These are phyloP conservation scores for Rhizopus sp. DNA, from an alignment of 371 early-diverging fungal species.

Conservation along the genomic window DNA sequence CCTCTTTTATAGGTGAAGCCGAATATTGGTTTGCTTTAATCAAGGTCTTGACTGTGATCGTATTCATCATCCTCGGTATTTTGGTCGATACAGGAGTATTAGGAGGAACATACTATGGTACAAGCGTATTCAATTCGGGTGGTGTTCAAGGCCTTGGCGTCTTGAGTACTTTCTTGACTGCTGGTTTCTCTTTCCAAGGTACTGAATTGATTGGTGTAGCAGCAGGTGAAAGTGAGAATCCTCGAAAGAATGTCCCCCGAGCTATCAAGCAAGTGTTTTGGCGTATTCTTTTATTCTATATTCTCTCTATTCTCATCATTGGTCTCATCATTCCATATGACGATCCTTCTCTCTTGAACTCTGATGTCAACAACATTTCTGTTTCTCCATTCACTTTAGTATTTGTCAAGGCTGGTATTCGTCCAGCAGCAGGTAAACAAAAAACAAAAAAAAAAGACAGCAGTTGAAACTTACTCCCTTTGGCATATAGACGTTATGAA, in stretches of 20 bases:
- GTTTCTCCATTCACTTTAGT: constrained; percentile 73
- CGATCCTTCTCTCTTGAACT: constrained; percentile 53
- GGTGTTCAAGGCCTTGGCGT: constrained; percentile 41
- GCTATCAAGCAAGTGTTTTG: constrained; percentile 45
- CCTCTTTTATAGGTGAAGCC: constrained; percentile 32
- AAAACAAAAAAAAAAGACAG: not conserved
- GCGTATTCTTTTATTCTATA: constrained; percentile 70
- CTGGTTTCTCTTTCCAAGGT: constrained; percentile 91
- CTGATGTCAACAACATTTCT: constrained; percentile 47
- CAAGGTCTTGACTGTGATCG: constrained; percentile 65
- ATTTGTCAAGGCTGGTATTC: constrained; percentile 57
- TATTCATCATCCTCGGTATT: constrained; percentile 71
- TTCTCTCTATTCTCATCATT: constrained; percentile 65
- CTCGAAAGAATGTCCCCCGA: constrained; percentile 65
- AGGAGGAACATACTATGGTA: constrained; percentile 44
- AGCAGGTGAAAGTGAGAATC: constrained; percentile 76
- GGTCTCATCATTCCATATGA: constrained; percentile 69
- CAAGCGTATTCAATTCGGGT: constrained; percentile 29
- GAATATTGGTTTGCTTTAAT: constrained; percentile 75
- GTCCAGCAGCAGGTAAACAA: constrained; percentile 33
- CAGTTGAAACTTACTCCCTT: constrained; percentile 1
- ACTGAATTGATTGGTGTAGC: constrained; percentile 79
- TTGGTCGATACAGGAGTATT: constrained; percentile 53
- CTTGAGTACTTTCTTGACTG: constrained; percentile 65
- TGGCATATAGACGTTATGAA: constrained; percentile 36